Base-by-base conservation (phyloP, 2,329 filamentous ascomycete species). In the Pestalotiopsis sp. region DNA sequence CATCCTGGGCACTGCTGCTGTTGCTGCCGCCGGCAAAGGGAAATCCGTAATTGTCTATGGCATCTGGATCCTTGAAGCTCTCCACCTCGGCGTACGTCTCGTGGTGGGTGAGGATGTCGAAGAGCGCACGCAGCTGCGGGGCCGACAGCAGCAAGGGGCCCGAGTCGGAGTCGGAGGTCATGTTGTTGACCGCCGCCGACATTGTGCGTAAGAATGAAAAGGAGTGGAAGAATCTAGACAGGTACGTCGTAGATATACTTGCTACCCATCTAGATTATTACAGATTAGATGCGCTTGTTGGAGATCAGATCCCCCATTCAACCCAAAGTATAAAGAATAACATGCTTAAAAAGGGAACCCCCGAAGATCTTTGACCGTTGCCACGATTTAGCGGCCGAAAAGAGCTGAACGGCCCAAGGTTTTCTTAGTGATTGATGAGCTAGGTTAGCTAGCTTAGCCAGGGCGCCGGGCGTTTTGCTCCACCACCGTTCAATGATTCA, bases 51-150 rank as follows among this genome's bases (percentile, higher is more conserved):
- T 84, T 79, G 69, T 86, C 83, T 69, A 94, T 91, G 36, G 90
- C 87, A 2, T 84, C 81, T 0, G 91, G 87, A 49, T 85, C 80
- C 74, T 91, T 93, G 84, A 95, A 94, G 70, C 85, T 86, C 75
- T 91, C 87, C 70, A 94, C 92, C 79, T 96, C 93, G 13, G 86
- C 79, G 73, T 90, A 91, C 1, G 87, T 88, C 77, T 90, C 83
- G 71, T 86, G 76, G 73, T 90, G 88, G 39, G 86, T 86, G 67
- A 90, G 83, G 65, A 90, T 88, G 74, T 90, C 86, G 71, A 90
- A 85, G 17, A 90, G 82, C 14, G 88, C 87, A 64, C 81, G 80
- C 7, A 84, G 79, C 73, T 90, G 87, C 20, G 74, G 66, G 9
- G 79, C 68, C 7, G 75, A 79, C 52, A 83, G 69, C 61, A 17